Percentiles rank a stretch among this genome's conserved stretches.
These are phyloP conservation scores for Exserohilum turcica DNA, from an alignment of 2,329 filamentous ascomycete genomes.

Conservation along the genomic window DNA sequence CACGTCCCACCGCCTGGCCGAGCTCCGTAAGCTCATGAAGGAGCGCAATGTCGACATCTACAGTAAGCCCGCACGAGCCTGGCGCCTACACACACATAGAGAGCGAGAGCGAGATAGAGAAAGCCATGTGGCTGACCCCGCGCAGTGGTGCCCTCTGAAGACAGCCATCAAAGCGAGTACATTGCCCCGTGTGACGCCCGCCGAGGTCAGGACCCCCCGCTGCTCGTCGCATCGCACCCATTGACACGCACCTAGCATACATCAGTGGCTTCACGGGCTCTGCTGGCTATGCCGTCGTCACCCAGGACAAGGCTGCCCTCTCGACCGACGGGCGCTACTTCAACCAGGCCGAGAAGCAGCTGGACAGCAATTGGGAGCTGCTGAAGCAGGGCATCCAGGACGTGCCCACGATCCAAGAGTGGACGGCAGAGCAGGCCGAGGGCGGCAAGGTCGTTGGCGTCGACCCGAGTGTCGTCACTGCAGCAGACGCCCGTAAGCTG, in stretches of 20 bases:
- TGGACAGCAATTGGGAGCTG: slow-evolving; percentile 88
- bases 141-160: slow-evolving; percentile 91
- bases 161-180: slow-evolving; percentile 97
- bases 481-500: slow-evolving; percentile 73
- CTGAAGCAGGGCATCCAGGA: slow-evolving; percentile 93
- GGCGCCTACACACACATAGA: background rate
- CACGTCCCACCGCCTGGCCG: slow-evolving; percentile 75
- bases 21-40: slow-evolving; percentile 84
- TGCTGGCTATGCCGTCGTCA: slow-evolving; percentile 89
- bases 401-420: slow-evolving; percentile 97
- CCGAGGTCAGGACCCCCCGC: slow-evolving; percentile 60
- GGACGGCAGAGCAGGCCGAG: slow-evolving; percentile 83
- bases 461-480: slow-evolving; percentile 85
- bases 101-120: too few species aligned
- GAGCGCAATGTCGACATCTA: slow-evolving; percentile 88
- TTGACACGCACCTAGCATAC: slow-evolving; percentile 61
- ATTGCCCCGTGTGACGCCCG: slow-evolving; percentile 94
- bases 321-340: slow-evolving; percentile 98
- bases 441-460: slow-evolving; percentile 88
- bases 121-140: slow-evolving; percentile 52
- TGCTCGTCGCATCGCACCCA: slow-evolving; percentile 24
- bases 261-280: slow-evolving; percentile 96
- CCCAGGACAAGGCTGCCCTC: slow-evolving; percentile 81
- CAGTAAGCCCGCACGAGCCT: slow-evolving; percentile 60
- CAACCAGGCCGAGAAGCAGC: slow-evolving; percentile 89